Evolutionary conservation across 106 monocot genomes (phyloP).

Genomic region (Platanthera guangdongensis): DNA sequence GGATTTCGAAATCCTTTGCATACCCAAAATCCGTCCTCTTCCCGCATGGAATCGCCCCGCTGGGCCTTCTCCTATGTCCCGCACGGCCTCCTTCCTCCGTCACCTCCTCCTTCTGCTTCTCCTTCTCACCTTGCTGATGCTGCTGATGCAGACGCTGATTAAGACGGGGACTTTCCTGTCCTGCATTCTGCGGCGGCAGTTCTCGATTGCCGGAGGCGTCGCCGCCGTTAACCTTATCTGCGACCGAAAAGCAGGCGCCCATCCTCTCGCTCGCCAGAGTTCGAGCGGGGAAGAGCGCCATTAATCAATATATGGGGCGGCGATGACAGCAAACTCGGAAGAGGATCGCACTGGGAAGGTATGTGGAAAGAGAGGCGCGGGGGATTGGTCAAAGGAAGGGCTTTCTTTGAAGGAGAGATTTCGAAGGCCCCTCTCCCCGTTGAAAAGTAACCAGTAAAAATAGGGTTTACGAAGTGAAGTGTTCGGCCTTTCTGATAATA

Average conservation of each 20-base stretch:
- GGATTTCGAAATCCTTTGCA: constrained; percentile 35
- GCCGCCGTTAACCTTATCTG: constrained; percentile 18
- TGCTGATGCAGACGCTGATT: neutral
- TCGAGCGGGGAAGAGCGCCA: neutral
- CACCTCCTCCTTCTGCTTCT: constrained; percentile 4
- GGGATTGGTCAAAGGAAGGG: constrained; percentile 8
- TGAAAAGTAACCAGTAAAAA: neutral
- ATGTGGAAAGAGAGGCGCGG: neutral
- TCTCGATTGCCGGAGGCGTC: neutral
- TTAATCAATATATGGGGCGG: constrained; percentile 4
- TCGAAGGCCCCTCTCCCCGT: neutral
- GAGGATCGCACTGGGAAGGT: neutral
- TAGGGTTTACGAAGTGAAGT: too few relatives aligned
- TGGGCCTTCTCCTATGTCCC: constrained; percentile 12
- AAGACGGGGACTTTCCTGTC: neutral
- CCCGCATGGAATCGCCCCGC: constrained; percentile 25
- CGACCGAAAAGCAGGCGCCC: constrained; percentile 44
- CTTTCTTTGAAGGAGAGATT: constrained; percentile 4
- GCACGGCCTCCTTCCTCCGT: neutral
- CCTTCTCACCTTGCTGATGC: neutral
- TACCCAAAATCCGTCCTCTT: constrained; percentile 62
- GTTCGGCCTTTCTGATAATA: neutral
- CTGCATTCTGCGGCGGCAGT: neutral
- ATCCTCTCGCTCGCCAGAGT: constrained; percentile 13
- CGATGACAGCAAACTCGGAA: neutral